These are phyloP conservation scores for Diaporthe amygdali DNA, from an alignment of 2,329 filamentous ascomycete species.

Conservation along the genomic window DNA sequence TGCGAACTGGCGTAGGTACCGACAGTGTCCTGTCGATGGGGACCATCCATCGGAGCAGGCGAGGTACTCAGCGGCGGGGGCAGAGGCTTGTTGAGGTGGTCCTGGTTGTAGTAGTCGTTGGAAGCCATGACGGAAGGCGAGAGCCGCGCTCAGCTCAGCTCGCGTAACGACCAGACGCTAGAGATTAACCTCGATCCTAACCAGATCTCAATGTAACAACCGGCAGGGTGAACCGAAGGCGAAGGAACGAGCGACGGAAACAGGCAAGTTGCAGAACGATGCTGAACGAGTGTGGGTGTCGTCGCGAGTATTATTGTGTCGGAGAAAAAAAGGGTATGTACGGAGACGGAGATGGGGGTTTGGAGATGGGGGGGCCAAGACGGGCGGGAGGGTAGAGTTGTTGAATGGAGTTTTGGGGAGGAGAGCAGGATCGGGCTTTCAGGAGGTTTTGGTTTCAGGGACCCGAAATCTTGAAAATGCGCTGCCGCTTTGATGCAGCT, in stretches of 20 bases:
- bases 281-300: neutral
- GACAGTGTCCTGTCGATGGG: conserved; percentile 20
- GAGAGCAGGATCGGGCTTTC: neutral
- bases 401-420: neutral
- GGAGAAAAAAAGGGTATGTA: neutral
- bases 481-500: conserved; percentile 15
- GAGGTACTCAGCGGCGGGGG: conserved; percentile 23
- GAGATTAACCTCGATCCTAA: neutral
- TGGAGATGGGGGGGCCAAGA: neutral
- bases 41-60: conserved; percentile 23
- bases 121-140: conserved; percentile 56
- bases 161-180: conserved; percentile 4
- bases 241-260: neutral
- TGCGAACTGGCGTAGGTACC: conserved; percentile 16
- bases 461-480: conserved; percentile 15
- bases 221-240: neutral
- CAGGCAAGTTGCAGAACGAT: neutral
- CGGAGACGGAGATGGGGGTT: neutral
- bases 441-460: conserved; percentile 10
- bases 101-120: conserved; percentile 66
- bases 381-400: neutral
- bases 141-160: conserved; percentile 27
- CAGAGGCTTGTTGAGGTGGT: conserved; percentile 27
- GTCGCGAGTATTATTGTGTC: neutral
- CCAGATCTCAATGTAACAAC: conserved; percentile 14